A percentile compares a stretch with the other conserved stretches of the same genome.
These are phyloP conservation scores for Bothriochloa decipiens DNA, from an alignment of 176 grass and related monocot genomes.

Conservation along the genomic window DNA sequence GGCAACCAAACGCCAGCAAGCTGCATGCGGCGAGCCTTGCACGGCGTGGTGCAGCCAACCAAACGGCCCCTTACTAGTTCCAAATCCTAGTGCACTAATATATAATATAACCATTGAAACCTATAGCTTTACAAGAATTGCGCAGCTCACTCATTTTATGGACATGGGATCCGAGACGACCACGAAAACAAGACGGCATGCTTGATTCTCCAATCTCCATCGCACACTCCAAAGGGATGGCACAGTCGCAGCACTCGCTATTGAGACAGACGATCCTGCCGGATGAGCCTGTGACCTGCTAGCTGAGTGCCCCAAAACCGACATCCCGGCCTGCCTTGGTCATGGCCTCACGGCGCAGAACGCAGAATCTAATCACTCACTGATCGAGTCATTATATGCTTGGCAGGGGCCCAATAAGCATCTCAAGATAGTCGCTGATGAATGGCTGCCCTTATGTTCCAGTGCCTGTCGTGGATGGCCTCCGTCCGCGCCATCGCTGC, in stretches of 20 bases:
- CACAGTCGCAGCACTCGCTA: constrained; percentile 11
- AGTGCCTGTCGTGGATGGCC: constrained; percentile 7
- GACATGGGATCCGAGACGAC: constrained; percentile 35
- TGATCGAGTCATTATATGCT: not conserved
- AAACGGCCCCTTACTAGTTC: too few relatives aligned
- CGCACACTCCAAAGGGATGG: not conserved
- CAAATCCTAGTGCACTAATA: not conserved
- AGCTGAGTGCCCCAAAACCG: constrained; percentile 19
- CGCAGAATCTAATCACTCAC: not conserved
- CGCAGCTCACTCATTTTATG: not conserved
- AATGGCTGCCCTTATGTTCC: not conserved
- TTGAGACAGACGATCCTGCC: constrained; percentile 7
- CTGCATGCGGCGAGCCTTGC: too few relatives aligned
- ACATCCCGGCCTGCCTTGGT: constrained; percentile 18
- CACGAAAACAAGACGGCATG: constrained; percentile 31
- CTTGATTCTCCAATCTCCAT: not conserved
- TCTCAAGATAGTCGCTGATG: constrained; percentile 9
- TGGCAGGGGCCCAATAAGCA: constrained; percentile 7
- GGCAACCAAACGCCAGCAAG: too few relatives aligned
- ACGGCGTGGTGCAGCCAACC: too few relatives aligned
- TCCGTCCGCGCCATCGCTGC: constrained; percentile 7
- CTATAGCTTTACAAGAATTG: not conserved
- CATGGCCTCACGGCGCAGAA: constrained; percentile 37
- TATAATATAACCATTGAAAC: not conserved
- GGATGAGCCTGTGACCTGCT: not conserved